Conservation (phyloP, 2,329 filamentous ascomycete species). For the Periconia sp. region DNA sequence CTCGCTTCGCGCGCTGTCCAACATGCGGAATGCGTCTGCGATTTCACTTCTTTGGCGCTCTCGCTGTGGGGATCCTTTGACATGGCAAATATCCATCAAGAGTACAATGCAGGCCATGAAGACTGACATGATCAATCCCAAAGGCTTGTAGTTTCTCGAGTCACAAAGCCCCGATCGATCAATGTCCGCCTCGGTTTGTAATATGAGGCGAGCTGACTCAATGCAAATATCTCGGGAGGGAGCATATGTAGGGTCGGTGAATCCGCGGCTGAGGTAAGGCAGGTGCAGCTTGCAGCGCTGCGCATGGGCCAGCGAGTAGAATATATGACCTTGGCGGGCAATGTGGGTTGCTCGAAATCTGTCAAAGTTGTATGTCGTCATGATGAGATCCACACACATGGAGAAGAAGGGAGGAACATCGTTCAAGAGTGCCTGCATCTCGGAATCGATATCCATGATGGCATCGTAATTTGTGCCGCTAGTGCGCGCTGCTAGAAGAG, state of each 20-base stretch:
- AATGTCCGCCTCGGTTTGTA: conserved; percentile 23
- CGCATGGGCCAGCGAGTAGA: conserved; percentile 42
- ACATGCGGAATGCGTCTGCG: conserved; percentile 37
- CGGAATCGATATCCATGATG: conserved; percentile 36
- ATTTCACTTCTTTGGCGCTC: conserved; percentile 37
- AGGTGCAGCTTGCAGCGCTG: conserved; percentile 45
- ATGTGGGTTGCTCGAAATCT: conserved; percentile 18
- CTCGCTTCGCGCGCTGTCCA: conserved; percentile 40
- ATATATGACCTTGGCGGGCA: conserved; percentile 39
- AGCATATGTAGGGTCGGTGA: conserved; percentile 33
- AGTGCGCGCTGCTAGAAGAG: conserved; percentile 20
- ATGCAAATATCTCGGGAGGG: conserved; percentile 46
- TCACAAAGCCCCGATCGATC: background rate
- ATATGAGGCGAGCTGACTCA: conserved; percentile 38
- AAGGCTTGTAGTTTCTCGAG: conserved; percentile 28
- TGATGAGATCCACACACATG: conserved; percentile 13
- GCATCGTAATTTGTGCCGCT: conserved; percentile 33
- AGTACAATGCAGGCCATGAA: conserved; percentile 49
- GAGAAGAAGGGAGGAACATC: conserved; percentile 44
- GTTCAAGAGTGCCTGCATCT: conserved; percentile 34
- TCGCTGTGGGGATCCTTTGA: conserved; percentile 33
- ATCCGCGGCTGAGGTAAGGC: conserved; percentile 37
- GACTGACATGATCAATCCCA: conserved; percentile 25
- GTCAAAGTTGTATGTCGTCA: conserved; percentile 9
- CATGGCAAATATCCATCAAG: conserved; percentile 47